Evolutionary conservation across 2,329 filamentous ascomycete species (phyloP), one percentile per base, ranked within the genome.

Genomic region (Pseudonectria foliicola): DNA sequence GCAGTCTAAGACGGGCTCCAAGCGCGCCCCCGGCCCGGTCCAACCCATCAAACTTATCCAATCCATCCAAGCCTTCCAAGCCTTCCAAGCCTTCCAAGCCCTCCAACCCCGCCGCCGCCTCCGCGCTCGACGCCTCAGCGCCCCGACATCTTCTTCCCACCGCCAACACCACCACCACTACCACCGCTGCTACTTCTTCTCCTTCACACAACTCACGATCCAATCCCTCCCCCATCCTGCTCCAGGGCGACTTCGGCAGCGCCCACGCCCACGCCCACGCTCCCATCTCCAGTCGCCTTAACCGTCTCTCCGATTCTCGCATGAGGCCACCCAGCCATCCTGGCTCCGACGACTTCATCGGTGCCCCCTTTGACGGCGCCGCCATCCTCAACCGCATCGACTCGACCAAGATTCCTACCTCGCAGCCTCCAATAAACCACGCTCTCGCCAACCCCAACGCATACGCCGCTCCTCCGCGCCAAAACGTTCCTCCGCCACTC

Each of bases 311-410:
- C 43, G 50, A 52, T 31, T 45, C 45, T 34, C 48, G 52, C 31
- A 45, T 44, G 29, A 46, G 45, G 29, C 50, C 46, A 27, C 45
- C 43, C 40, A 46, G 37, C 40, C 52, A 54, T 36, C 39, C 46
- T 23, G 44, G 65, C 8, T 67, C 73, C 36, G 74, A 78, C 57
- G 77, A 80, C 46, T 63, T 81, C 39, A 68, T 81, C 60, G 77
- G 77, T 50, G 74, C 75, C 44, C 77, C 77, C 28, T 81, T 81
- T 58, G 77, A 81, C 73, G 70, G 74, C 49, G 71, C 67, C 37
- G 70, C 71, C 45, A 78, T 80, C 48, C 63, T 80, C 50, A 72
- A 68, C 56, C 74, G 74, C 48, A 66, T 80, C 52, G 73, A 79
- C 50, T 69, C 70, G 39, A 67, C 66, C 36, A 68, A 68, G 37